These are phyloP conservation scores for Fusarium caatingaense DNA, from an alignment of 2,329 filamentous ascomycete genomes.

Conservation along the genomic window DNA sequence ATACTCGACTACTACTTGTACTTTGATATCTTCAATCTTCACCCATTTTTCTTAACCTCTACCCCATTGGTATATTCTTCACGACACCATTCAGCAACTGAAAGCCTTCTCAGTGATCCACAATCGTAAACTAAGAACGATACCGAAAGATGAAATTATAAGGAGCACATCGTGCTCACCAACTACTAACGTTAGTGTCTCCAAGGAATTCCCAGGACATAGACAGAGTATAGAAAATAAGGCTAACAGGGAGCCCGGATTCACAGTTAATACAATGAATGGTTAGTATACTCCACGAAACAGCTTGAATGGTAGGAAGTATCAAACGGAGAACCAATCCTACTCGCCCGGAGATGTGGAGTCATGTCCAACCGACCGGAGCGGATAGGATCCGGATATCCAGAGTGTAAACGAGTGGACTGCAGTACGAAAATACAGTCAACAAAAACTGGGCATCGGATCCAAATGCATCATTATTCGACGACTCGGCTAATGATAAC, in stretches of 20 bases:
- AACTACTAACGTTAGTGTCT: too few relatives aligned
- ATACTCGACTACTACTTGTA: background rate
- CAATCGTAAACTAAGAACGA: too few relatives aligned
- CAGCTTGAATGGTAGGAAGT: too few relatives aligned
- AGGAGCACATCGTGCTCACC: too few relatives aligned
- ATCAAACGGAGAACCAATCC: background rate
- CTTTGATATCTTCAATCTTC: background rate
- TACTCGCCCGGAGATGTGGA: background rate
- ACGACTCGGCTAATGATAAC: background rate
- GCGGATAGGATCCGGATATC: background rate
- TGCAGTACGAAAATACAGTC: background rate
- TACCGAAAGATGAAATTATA: too few relatives aligned
- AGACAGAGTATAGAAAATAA: background rate
- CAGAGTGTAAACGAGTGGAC: background rate
- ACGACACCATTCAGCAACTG: too few relatives aligned
- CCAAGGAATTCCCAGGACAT: background rate
- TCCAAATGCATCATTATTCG: background rate
- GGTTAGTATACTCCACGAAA: too few relatives aligned
- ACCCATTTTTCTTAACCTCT: background rate
- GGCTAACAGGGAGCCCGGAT: background rate
- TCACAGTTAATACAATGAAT: too few relatives aligned
- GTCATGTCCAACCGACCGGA: background rate
- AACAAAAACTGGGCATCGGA: background rate
- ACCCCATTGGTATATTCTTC: too few relatives aligned
- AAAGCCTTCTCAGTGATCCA: too few relatives aligned